phyloP scores from a whole-genome alignment of 2,329 filamentous ascomycete genomes.

The Davidsoniella eucalypti region DNA sequence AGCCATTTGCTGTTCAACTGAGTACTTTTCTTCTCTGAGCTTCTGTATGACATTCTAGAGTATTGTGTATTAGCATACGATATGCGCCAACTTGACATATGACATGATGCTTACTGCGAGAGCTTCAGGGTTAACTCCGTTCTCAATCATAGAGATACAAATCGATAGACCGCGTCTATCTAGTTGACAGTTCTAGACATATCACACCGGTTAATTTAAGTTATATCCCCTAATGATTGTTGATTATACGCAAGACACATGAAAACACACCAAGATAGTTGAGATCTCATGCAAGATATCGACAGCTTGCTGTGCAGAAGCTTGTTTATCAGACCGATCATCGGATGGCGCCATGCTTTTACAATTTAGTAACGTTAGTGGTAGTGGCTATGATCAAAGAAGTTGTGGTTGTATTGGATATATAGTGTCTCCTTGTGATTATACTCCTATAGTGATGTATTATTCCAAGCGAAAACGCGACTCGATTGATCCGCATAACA shows the following conservation, averaged over 20 bases:
- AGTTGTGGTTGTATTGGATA: neutral
- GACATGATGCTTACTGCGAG: slow-evolving; percentile 51
- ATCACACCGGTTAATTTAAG: neutral
- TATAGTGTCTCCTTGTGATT: neutral
- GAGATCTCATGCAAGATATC: slow-evolving; percentile 75
- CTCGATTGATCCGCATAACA: neutral
- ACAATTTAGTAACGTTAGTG: neutral
- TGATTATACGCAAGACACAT: neutral
- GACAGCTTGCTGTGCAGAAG: slow-evolving; percentile 65
- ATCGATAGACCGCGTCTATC: slow-evolving; percentile 83
- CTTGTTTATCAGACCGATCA: slow-evolving; percentile 49
- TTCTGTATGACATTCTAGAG: slow-evolving; percentile 42
- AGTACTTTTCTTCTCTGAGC: slow-evolving; percentile 38
- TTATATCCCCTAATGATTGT: neutral
- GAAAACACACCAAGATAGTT: slow-evolving; percentile 58
- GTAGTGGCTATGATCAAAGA: neutral
- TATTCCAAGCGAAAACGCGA: neutral
- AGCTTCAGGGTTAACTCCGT: slow-evolving; percentile 90
- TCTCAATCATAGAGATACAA: slow-evolving; percentile 93
- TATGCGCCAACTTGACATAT: neutral
- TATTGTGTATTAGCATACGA: neutral
- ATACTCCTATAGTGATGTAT: neutral
- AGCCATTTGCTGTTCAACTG: slow-evolving; percentile 27
- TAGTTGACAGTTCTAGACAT: slow-evolving; percentile 68
- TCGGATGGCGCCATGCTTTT: slow-evolving; percentile 22